phyloP scores from a whole-genome alignment of 208 protist genomes.

The Angomonas deanei region DNA sequence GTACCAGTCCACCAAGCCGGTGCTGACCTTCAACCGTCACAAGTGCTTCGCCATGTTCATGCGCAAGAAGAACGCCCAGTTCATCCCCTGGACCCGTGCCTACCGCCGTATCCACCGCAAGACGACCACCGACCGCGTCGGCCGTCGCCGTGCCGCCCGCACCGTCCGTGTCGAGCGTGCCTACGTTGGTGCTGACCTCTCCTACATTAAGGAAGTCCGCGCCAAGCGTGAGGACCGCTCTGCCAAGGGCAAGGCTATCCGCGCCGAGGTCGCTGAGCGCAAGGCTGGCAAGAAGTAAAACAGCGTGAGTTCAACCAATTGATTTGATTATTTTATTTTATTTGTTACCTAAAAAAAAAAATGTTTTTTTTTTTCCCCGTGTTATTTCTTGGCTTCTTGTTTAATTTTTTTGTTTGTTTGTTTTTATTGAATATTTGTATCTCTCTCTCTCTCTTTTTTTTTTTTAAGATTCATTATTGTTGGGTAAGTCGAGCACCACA shows the following conservation, averaged over 20 bases:
- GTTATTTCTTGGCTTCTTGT: no score
- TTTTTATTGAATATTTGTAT: no score
- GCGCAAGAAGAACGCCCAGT: slow-evolving; percentile 94
- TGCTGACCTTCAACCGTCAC: slow-evolving; percentile 87
- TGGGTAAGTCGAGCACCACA: background rate
- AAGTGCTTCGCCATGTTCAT: slow-evolving; percentile 91
- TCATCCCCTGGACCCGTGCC: slow-evolving; percentile 89
- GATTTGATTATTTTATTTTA: slow-evolving; percentile 14
- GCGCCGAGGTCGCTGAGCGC: slow-evolving; percentile 84
- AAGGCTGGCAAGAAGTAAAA: slow-evolving; percentile 90
- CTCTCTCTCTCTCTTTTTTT: no score
- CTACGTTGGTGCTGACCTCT: slow-evolving; percentile 85
- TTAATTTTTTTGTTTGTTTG: no score
- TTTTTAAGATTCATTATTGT: background rate
- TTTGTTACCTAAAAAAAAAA: background rate
- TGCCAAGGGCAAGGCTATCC: slow-evolving; percentile 84
- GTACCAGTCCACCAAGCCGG: slow-evolving; percentile 92
- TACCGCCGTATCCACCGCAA: slow-evolving; percentile 93
- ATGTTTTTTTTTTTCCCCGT: background rate
- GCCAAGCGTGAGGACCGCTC: slow-evolving; percentile 81
- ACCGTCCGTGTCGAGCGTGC: slow-evolving; percentile 69
- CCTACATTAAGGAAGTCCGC: slow-evolving; percentile 87
- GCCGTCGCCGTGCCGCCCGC: slow-evolving; percentile 74
- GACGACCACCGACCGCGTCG: slow-evolving; percentile 79
- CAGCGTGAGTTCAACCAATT: slow-evolving; percentile 2